Evolutionary conservation across 768 basidiomycete species (phyloP), one percentile per base, ranked within the genome.

Genomic region (Rhizopogon salebrosus): DNA sequence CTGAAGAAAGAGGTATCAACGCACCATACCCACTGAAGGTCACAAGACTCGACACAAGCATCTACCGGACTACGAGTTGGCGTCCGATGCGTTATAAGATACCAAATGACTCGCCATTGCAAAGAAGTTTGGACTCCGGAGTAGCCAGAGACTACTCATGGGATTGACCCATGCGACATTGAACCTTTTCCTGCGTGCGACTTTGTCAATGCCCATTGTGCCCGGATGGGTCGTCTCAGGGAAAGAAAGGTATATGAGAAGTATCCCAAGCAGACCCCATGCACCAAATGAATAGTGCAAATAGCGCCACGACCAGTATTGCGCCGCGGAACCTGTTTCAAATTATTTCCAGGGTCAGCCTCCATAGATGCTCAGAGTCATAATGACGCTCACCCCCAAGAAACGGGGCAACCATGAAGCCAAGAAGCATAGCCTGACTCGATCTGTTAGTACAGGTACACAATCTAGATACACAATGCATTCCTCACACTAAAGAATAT

Each of bases 171-270:
- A 79, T 0, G 80, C 67, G 4, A 46, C 16, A 34, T 46, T 20
- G 45, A 75, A 68, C 35, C 55, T 50, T 41, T 52, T 66, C 6
- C 54, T 59, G 14, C 18, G 74, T 6, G 80, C 80, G 35, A 64
- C 52, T 54, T 80, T 80, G 51, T 84, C 83, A 2, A 85, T 69
- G 0, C 82, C 80, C 37, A 76, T 70, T 2, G 75, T 60, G 10
- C 80, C 77, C 1, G 86, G 85, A 57, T 82, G 80, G 52, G 75
- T 77, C 3, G 84, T 85, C 58, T 85, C 84, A 0, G 83, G 83
- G 16, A 84, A 73, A 29, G 71, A 72, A 3, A 75, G 40, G 0
- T 63, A 48, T 41, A 83, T 72, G 2, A 64, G 54, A 7, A 73
- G 9, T 35, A 78, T 72, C 2, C 69, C 64, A 0, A 71, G 3